Percentiles rank a stretch among this genome's conserved stretches.
These are phyloP conservation scores for Xylaria sp. DNA, from an alignment of 2,329 filamentous ascomycete genomes.

Conservation along the genomic window DNA sequence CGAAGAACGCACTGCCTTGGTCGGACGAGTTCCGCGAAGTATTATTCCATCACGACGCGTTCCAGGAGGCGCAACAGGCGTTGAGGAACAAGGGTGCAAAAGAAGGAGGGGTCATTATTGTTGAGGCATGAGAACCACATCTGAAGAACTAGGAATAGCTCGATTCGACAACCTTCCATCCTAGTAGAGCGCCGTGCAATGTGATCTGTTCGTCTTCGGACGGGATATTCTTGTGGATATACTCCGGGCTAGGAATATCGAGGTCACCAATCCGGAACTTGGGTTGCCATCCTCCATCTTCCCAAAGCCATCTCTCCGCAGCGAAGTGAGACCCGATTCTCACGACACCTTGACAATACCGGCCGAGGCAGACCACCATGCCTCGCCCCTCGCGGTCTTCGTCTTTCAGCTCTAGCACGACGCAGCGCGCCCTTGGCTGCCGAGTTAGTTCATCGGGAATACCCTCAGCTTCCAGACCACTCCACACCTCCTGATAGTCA, in stretches of 20 bases:
- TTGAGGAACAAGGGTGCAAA: slow-evolving; percentile 13
- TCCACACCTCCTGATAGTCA: slow-evolving; percentile 76
- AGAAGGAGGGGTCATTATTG: neutral
- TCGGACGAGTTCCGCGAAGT: slow-evolving; percentile 34
- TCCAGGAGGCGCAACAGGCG: slow-evolving; percentile 27
- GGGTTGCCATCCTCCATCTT: slow-evolving; percentile 51
- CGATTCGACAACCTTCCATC: slow-evolving; percentile 53
- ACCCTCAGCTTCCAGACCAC: slow-evolving; percentile 56
- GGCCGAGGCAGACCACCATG: slow-evolving; percentile 64
- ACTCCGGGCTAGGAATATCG: slow-evolving; percentile 51
- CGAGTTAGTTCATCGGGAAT: slow-evolving; percentile 33
- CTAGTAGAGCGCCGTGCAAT: slow-evolving; percentile 37
- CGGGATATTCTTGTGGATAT: slow-evolving; percentile 16
- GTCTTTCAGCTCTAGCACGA: slow-evolving; percentile 57
- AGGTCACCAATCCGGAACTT: slow-evolving; percentile 51
- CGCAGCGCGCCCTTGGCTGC: slow-evolving; percentile 42
- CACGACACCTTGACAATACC: slow-evolving; percentile 67
- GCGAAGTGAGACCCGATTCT: slow-evolving; percentile 56
- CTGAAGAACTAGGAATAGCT: slow-evolving; percentile 31
- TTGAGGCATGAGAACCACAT: neutral
- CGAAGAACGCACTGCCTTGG: slow-evolving; percentile 33
- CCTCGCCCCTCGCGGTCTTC: slow-evolving; percentile 55
- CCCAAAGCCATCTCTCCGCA: slow-evolving; percentile 67
- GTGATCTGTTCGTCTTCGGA: slow-evolving; percentile 39
- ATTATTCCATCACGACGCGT: slow-evolving; percentile 36